Base-by-base conservation (phyloP, 1,139 yeast genomes). In the Geotrichum carabidarum region DNA sequence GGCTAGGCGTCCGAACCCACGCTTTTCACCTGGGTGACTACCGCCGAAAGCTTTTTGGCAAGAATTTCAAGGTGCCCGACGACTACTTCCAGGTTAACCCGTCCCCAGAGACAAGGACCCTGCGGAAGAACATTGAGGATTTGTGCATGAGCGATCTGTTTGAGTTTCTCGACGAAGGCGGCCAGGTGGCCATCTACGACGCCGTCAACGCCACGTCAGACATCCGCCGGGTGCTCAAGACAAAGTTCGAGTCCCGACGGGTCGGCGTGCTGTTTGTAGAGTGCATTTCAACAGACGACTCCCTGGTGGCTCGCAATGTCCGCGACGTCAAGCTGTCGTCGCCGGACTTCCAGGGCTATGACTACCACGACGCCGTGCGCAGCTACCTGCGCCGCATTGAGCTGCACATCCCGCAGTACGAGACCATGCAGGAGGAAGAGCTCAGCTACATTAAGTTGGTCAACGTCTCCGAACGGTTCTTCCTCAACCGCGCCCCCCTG, bases 111-210 rank as follows among this genome's bases (percentile, higher is more conserved):
- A 85, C 86, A 8, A 72, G 74, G 27, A 76, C 73, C 49, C 73
- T 84, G 57, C 80, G 96, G 51, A 75, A 76, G 46, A 73, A 76
- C 57, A 80, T 91, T 40, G 77, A 84, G 37, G 76, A 79, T 51
- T 79, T 81, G 48, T 88, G 95, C 65, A 71, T 86, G 51, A 73
- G 72, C 52, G 98, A 89, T 67, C 82, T 93, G 68, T 69, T 79
- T 56, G 74, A 75, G 43, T 93, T 88, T 68, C 88, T 87, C 68
- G 78, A 79, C 58, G 78, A 81, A 38, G 72, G 73, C 12, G 97
- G 96, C 11, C 99, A 93, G 71, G 88, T 94, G 34, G 99, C 96
- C 15, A 87, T 94, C 41, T 93, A 89, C 68, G 99, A 93, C 70
- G 98, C 98, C 0, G 88, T 93, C 56, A 93, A 94, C 70, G 95